phyloP scores from a whole-genome alignment of 768 basidiomycete genomes.

The Aureoboletus auriporus region DNA sequence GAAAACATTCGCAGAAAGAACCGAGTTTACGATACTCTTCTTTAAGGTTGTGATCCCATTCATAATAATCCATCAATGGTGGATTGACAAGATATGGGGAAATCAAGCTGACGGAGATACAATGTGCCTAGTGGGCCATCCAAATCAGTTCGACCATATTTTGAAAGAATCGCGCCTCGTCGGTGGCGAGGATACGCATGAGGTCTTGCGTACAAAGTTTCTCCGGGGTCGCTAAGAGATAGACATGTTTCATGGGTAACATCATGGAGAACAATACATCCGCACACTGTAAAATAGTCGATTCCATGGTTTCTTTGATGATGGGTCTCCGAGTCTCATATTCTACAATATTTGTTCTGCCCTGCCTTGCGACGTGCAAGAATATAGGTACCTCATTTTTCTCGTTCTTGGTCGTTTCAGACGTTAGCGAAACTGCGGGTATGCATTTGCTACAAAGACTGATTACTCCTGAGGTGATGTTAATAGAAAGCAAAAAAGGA shows the following conservation, averaged over 20 bases:
- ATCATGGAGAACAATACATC: background rate
- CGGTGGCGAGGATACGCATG: slow-evolving; percentile 52
- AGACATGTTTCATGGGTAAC: background rate
- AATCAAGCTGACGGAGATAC: slow-evolving; percentile 60
- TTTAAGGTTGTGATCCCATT: slow-evolving; percentile 85
- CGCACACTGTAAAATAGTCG: slow-evolving; percentile 72
- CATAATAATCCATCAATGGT: slow-evolving; percentile 36
- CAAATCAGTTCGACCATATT: slow-evolving; percentile 1
- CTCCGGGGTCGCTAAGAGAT: slow-evolving; percentile 69
- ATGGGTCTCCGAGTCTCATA: slow-evolving; percentile 52
- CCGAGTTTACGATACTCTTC: slow-evolving; percentile 71
- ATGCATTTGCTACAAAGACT: slow-evolving; percentile 53
- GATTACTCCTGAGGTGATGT: slow-evolving; percentile 52
- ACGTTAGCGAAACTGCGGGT: slow-evolving; percentile 57
- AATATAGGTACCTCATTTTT: slow-evolving; percentile 43
- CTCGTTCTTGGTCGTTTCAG: slow-evolving; percentile 56
- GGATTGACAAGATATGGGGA: background rate
- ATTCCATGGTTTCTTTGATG: slow-evolving; percentile 51
- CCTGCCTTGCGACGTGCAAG: background rate
- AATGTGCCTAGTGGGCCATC: slow-evolving; percentile 57
- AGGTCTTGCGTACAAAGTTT: slow-evolving; percentile 57
- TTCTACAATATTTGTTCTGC: slow-evolving; percentile 42
- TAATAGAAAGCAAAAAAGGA: background rate
- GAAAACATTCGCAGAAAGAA: slow-evolving; percentile 60
- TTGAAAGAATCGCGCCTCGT: slow-evolving; percentile 52